Base-by-base conservation (phyloP, 768 basidiomycete species). In the Kondoa malvinella region DNA sequence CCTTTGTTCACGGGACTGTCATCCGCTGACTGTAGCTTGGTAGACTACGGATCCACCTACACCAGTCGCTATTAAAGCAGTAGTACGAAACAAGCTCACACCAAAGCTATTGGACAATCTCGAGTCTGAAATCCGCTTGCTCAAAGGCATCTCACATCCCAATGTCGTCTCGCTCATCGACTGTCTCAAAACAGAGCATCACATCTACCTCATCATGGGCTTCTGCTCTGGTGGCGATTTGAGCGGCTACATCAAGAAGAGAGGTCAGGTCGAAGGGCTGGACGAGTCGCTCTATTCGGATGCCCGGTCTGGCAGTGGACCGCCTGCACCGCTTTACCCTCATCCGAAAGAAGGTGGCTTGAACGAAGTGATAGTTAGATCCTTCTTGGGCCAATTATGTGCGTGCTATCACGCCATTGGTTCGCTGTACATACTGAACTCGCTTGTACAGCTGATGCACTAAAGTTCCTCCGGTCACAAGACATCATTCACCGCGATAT, bases 401-500 rank as follows among this genome's bases (percentile, higher is more conserved):
- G 72, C 72, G 84, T 78, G 50, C 16, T 14, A 58, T 25, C 60
- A 21, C 31, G 66, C 15, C 56, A n/a, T 57, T 66, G 34, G 66
- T 66, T 27, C 31, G n/a, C 4, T 60, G 40, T 61, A 32, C 14
- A 25, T 61, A 3, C 56, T 21, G 26, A 57, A 34, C 31, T n/a
- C n/a, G n/a, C 30, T 68, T 50, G 40, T 29, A 3, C 64, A 92
- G 92, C 89, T 4, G 86, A 89, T 60, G 94, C 94, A 1, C 83
- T 99, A 74, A 92, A 90, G 76, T 97, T 96, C 73, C 80, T 97
- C 34, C 83, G 92, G 27, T 83, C 86, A 31, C 82, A 88, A 69
- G 87, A 94, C 75, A 82, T 97, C 58, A 90, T 99, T 34, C 95
- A 99, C 77, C 82, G 95, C 60, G 95, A 97, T 76, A 92, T 99